Conservation (phyloP, 1,139 yeast genomes). For the Candida sanyaensis region DNA sequence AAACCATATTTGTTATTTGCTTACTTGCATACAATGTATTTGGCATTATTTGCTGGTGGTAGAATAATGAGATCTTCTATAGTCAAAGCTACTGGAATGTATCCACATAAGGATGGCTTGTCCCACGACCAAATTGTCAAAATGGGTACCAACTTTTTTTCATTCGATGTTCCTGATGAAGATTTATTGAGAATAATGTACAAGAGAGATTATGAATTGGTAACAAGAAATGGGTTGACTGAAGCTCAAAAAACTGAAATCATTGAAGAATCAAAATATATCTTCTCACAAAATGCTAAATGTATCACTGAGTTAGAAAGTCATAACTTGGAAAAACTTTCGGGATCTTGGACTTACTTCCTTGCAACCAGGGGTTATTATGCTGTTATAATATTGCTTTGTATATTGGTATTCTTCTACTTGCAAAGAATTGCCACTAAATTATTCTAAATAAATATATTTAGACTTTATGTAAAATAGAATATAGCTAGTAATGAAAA, state of each 20-base stretch:
- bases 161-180: slow-evolving; percentile 71
- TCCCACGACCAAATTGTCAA: slow-evolving; percentile 60
- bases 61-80: slow-evolving; percentile 68
- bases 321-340: slow-evolving; percentile 59
- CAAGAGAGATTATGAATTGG: slow-evolving; percentile 76
- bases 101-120: slow-evolving; percentile 70
- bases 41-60: slow-evolving; percentile 89
- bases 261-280: slow-evolving; percentile 65
- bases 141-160: slow-evolving; percentile 70
- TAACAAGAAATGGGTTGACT: slow-evolving; percentile 65
- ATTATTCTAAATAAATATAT: slow-evolving; percentile 8
- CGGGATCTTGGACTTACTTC: slow-evolving; percentile 58
- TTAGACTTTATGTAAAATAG: not conserved
- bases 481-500: not conserved
- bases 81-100: slow-evolving; percentile 67
- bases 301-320: slow-evolving; percentile 67
- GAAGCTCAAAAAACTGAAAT: slow-evolving; percentile 72
- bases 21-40: slow-evolving; percentile 83
- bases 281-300: slow-evolving; percentile 62
- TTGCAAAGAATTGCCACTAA: slow-evolving; percentile 25
- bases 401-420: slow-evolving; percentile 27
- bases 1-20: slow-evolving; percentile 77
- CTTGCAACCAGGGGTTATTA: slow-evolving; percentile 52
- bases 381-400: slow-evolving; percentile 28
- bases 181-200: slow-evolving; percentile 62